Conservation (phyloP, 2,329 filamentous ascomycete species). For the Ciborinia camelliae region DNA sequence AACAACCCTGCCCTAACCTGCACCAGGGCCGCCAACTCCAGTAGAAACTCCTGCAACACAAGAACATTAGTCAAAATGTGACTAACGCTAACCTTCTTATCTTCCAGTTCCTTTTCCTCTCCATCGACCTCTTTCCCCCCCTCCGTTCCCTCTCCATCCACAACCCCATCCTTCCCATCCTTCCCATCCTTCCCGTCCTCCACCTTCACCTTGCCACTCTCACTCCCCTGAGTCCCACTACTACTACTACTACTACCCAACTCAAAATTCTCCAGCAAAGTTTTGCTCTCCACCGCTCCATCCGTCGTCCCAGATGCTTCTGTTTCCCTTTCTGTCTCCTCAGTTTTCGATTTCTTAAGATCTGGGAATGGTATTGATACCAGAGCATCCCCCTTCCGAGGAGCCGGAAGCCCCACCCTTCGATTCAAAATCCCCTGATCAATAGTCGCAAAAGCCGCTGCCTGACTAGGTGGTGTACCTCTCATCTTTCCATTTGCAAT, state of each 20-base stretch:
- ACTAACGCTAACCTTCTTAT: slow-evolving; percentile 59
- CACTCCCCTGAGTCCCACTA: neutral
- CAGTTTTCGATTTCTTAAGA: slow-evolving; percentile 39
- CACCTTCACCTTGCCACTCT: slow-evolving; percentile 10
- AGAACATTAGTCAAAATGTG: slow-evolving; percentile 78
- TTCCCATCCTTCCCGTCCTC: neutral
- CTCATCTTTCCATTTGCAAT: neutral
- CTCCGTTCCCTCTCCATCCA: slow-evolving; percentile 21
- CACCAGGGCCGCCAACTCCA: slow-evolving; percentile 71
- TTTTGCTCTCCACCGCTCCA: slow-evolving; percentile 10
- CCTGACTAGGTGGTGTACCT: slow-evolving; percentile 45
- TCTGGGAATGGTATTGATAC: slow-evolving; percentile 47
- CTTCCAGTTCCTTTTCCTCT: slow-evolving; percentile 34
- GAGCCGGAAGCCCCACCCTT: slow-evolving; percentile 47
- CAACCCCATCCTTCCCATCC: slow-evolving; percentile 3
- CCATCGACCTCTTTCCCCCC: slow-evolving; percentile 20
- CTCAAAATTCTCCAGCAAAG: neutral
- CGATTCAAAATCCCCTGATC: slow-evolving; percentile 59
- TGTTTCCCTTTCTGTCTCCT: slow-evolving; percentile 23
- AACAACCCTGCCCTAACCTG: slow-evolving; percentile 74
- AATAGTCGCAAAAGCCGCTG: slow-evolving; percentile 59
- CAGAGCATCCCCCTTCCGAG: slow-evolving; percentile 39
- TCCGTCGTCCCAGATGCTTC: slow-evolving; percentile 1
- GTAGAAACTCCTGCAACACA: slow-evolving; percentile 73
- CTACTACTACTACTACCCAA: neutral